Evolutionary conservation across 116 monocot genomes (phyloP), one percentile per base, ranked within the genome.

Genomic region (Thalassia testudinum): DNA sequence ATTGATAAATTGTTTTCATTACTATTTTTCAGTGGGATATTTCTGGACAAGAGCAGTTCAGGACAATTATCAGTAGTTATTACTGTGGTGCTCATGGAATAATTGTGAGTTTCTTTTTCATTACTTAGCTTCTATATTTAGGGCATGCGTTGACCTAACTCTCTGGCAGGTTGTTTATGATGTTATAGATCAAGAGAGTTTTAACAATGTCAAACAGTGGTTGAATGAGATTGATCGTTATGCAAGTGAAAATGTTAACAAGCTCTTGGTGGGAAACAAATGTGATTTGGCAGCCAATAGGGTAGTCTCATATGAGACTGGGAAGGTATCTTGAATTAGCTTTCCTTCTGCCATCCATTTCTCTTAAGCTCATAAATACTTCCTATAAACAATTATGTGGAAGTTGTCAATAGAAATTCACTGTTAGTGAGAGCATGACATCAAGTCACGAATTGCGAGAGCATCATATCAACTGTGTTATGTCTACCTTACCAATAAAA

Each of bases 151-250:
- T 12, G 12, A n/a, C 27, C 3, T n/a, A 21, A 28, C 10, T 24
- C 23, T 66, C 18, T 50, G 37, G 19, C 57, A 79, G 79, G 71
- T 80, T 56, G 80, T 80, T 43, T 80, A 80, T 58, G 80, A 80
- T 62, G 80, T 80, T 18, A 80, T 75, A 20, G 80, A 80, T 21
- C 71, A 75, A 42, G 80, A 80, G 59, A 80, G 75, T 47, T 80
- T 80, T 43, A 80, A 72, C 53, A 80, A 80, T 58, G 75, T 80
- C 16, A 80, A 61, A 71, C 80, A 80, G 54, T 80, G 80, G 80
- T 57, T 80, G 38, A 80, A 53, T 56, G 80, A 80, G 50, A 80
- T 80, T 51, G 80, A 80, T 38, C 75, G 80, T 18, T 80, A 80
- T 68, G 80, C 80, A 37, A 75, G 75, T 38, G 80, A 80, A 23